Base-by-base conservation (phyloP, 192 early-diverging fungal genomes). In the Funneliformis geosporum region DNA sequence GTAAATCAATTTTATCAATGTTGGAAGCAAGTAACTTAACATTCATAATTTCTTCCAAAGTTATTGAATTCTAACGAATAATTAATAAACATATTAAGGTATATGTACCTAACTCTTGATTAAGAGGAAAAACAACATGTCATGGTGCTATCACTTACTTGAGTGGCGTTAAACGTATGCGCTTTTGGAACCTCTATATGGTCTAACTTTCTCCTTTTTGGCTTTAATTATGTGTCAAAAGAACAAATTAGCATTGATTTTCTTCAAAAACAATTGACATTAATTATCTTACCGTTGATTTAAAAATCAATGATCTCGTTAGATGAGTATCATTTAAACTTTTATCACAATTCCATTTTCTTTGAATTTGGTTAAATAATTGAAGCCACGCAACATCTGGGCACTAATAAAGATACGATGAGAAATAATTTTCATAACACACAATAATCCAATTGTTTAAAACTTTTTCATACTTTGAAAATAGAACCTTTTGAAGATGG, bases 1-100 rank as follows among this genome's bases (percentile, higher is more conserved):
- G 86, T 18, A 88, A 78, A 27, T 86, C 79, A 25, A 88, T 82
- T 8, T 81, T 81, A 43, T 88, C 85, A 65, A 90, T 82, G 67
- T 84, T 79, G 38, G 79, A 59, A 16, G 83, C 85, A 46, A 90
- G 81, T 40, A 83, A 82, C 16, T 76, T 83, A 42, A 88, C 68
- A 43, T 80, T 81, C 40, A 70, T 83, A 14, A 87, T 84, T 33
- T 86, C 85, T 38, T 83, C 82, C 8, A 87, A 39, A 28, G 83
- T 82, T 12, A 86, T 47, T 60, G 78, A 64, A 33, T 83, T 81
- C 69, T 80, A 80, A 28, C 0, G 23, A 23, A 43, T 25, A 66
- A 27, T 4, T 33, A 47, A 33, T 27, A 14, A 44, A 43, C 4
- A 1, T 70, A 8, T 70, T 43, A 44, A 43, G 16, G 33, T 33